Evolutionary conservation across 2,329 filamentous ascomycete genomes (phyloP).

Genomic region (Aschersonia sp.): DNA sequence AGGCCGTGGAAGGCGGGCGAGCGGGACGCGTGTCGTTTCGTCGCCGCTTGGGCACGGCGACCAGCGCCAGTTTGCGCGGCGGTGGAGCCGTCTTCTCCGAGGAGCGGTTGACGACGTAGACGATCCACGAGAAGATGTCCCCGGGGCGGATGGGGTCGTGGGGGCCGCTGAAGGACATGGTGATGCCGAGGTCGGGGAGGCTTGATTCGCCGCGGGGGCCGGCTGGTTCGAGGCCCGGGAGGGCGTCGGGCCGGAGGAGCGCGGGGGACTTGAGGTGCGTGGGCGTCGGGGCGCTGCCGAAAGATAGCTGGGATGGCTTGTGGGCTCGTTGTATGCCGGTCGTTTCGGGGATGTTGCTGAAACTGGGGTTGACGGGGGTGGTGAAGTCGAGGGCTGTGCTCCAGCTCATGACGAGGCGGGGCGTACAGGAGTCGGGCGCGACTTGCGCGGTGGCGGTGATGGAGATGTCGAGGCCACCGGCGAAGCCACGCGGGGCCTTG

Average conservation of each 20-base stretch:
- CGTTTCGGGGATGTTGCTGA: slow-evolving; percentile 32
- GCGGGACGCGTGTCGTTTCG: slow-evolving; percentile 39
- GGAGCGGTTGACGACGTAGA: slow-evolving; percentile 64
- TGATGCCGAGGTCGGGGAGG: slow-evolving; percentile 52
- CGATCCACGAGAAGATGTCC: slow-evolving; percentile 55
- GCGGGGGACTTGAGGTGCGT: slow-evolving; percentile 44
- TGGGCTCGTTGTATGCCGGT: slow-evolving; percentile 46
- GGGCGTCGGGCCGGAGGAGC: slow-evolving; percentile 41
- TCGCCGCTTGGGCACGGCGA: slow-evolving; percentile 51
- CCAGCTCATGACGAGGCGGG: slow-evolving; percentile 52
- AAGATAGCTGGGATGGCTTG: slow-evolving; percentile 49
- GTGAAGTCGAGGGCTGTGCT: slow-evolving; percentile 56
- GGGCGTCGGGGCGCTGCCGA: slow-evolving; percentile 35
- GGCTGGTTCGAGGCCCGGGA: slow-evolving; percentile 43
- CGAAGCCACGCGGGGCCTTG: slow-evolving; percentile 27
- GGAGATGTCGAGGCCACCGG: slow-evolving; percentile 41
- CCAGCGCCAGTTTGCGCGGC: slow-evolving; percentile 54
- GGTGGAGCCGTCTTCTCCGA: slow-evolving; percentile 25
- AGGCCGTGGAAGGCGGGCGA: slow-evolving; percentile 36
- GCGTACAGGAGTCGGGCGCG: slow-evolving; percentile 40
- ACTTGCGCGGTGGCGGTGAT: slow-evolving; percentile 46
- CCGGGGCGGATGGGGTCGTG: slow-evolving; percentile 40
- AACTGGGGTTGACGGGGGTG: slow-evolving; percentile 47
- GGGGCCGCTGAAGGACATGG: slow-evolving; percentile 59
- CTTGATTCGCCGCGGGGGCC: slow-evolving; percentile 28